Evolutionary conservation across 2,329 filamentous ascomycete genomes (phyloP).

Genomic region (Venturia oleaginea): DNA sequence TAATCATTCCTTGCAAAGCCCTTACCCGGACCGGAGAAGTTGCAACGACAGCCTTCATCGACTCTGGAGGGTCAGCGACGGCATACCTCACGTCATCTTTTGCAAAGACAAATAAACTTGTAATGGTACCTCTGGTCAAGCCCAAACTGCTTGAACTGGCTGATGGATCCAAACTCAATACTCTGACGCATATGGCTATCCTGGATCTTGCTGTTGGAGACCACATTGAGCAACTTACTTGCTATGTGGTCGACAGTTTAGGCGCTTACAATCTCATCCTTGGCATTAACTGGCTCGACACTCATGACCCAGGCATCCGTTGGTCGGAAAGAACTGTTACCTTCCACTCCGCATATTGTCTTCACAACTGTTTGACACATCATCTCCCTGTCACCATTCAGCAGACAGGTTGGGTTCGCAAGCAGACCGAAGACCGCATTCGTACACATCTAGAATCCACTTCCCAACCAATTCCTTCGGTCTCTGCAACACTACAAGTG

Average conservation of each 20-base stretch:
- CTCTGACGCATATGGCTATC: background rate
- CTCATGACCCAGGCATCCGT: background rate
- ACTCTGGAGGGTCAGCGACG: background rate
- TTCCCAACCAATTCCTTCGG: background rate
- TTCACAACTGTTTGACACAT: background rate
- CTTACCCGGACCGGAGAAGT: background rate
- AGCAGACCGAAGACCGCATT: background rate
- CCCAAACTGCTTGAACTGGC: background rate
- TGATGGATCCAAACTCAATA: background rate
- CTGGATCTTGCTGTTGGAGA: background rate
- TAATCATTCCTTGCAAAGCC: background rate
- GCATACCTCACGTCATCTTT: background rate
- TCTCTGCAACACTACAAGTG: background rate
- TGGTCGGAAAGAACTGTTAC: background rate
- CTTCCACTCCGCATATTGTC: background rate
- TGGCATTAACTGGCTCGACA: background rate
- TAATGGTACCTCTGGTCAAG: background rate
- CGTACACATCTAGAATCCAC: background rate
- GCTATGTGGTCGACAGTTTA: background rate
- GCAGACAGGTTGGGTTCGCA: background rate
- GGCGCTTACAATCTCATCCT: background rate
- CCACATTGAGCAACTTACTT: background rate
- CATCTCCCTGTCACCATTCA: background rate
- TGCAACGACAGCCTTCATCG: background rate
- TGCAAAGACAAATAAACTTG: background rate